Conservation (phyloP, 1,284 basidiomycete genomes). For the Athelia psychrophila region DNA sequence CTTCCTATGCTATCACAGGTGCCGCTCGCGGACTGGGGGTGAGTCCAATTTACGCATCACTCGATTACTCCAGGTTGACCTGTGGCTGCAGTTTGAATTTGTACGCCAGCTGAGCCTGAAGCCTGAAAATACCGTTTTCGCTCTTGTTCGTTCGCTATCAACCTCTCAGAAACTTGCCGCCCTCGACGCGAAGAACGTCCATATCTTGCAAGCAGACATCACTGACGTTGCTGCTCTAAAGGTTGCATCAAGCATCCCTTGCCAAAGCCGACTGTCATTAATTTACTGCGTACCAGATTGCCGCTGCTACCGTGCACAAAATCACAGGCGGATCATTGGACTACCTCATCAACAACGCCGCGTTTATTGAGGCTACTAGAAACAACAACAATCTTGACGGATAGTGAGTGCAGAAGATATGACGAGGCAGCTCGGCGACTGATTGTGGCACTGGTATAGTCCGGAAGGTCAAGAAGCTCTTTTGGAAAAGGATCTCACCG, state of each 20-base stretch:
- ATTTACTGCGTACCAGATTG: conserved; percentile 9
- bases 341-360: conserved; percentile 33
- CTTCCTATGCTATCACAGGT: conserved; percentile 27
- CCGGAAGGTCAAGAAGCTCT: conserved; percentile 4
- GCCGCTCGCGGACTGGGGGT: conserved; percentile 30
- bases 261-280: too few species aligned
- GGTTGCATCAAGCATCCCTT: too few species aligned
- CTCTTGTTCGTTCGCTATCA: conserved; percentile 26
- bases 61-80: not conserved
- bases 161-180: conserved; percentile 15
- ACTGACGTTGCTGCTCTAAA: conserved; percentile 22
- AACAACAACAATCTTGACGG: conserved; percentile 9
- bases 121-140: conserved; percentile 27
- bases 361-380: conserved; percentile 8
- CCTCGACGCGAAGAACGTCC: conserved; percentile 21
- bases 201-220: conserved; percentile 30
- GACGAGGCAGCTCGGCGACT: too few species aligned
- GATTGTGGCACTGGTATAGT: not conserved
- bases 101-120: conserved; percentile 23
- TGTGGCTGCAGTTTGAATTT: conserved; percentile 26
- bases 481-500: conserved; percentile 20
- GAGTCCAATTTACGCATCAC: not conserved
- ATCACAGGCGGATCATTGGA: conserved; percentile 30
- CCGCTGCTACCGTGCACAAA: conserved; percentile 18
- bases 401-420: conserved; percentile 9